Conservation (phyloP, 2,329 filamentous ascomycete genomes). For the Podosphaera aphanis region DNA sequence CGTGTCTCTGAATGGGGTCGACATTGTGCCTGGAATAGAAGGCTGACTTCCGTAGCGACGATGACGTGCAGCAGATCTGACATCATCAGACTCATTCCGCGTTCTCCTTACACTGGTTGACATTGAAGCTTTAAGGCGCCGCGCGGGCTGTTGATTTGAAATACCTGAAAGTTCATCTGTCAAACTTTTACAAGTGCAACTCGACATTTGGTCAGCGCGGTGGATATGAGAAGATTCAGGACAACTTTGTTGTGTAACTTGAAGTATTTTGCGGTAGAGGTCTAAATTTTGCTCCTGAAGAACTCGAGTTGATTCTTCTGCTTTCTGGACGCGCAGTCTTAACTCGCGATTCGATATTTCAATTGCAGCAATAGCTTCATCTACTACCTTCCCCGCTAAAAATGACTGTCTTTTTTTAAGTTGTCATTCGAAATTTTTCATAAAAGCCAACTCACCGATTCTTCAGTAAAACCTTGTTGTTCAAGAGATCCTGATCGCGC, state of each 20-base stretch:
- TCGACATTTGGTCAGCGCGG: neutral
- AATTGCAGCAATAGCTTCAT: conserved; percentile 11
- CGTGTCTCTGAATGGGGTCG: neutral
- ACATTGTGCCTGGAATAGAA: neutral
- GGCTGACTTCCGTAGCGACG: neutral
- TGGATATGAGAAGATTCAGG: neutral
- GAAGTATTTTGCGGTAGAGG: neutral
- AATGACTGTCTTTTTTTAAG: conserved; percentile 5
- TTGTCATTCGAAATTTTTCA: neutral
- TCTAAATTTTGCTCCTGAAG: conserved; percentile 8
- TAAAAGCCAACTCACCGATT: neutral
- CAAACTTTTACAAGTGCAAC: neutral
- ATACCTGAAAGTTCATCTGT: neutral
- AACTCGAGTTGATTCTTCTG: conserved; percentile 10
- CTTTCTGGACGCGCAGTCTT: conserved; percentile 8
- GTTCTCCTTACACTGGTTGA: neutral
- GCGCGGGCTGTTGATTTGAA: neutral
- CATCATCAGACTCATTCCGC: neutral
- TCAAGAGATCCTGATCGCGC: conserved; percentile 2
- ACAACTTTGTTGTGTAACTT: neutral
- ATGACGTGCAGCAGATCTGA: neutral
- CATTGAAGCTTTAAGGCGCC: neutral
- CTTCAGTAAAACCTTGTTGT: neutral
- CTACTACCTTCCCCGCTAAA: conserved; percentile 8
- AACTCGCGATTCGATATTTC: conserved; percentile 10